Base-by-base conservation (phyloP, 1,284 basidiomycete genomes). In the Ceratobasidium papillatum region DNA sequence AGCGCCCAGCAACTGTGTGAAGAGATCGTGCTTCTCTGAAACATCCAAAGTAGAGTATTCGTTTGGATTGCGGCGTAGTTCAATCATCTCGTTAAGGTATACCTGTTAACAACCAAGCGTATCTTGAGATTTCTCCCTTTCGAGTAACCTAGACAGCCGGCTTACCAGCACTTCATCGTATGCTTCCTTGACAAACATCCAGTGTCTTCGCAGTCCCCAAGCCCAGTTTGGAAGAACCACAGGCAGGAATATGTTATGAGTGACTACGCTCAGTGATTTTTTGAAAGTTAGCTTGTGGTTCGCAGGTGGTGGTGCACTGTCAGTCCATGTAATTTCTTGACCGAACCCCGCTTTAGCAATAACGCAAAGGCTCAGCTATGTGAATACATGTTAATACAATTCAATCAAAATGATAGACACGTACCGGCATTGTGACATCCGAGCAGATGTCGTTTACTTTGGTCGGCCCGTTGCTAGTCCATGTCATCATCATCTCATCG, bases 11-110 rank as follows among this genome's bases (percentile, higher is more conserved):
- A 69, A 43, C 47, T 43, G 36, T 45, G 17, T 69, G 22, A 69
- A 56, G 3, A 90, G 51, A 19, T 43, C 52, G 25, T 69, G 34
- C 36, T 69, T 47, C 22, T 27, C 52, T 49, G 27, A n/a, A 8
- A 25, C 41, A 5, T 64, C 34, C 32, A 8, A 25, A n/a, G 25
- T 25, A 17, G 47, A 68, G 51, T 25, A 25, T 4, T 58, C 27
- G 8, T 19, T 34, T 22, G 14, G 32, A 30, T 56, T 36, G 27
- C 52, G 51, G 22, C 66, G 66, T 17, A 36, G 17, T 11, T 22
- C 7, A 56, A 69, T 69, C 51, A 69, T 69, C n/a, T 69, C 52
- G 34, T 69, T 41, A 7, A 69, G 22, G 52, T 56, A 69, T 14
- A n/a, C 32, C 65, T 68, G 43, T 7, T 9, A 36, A 68, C 25